phyloP scores from a whole-genome alignment of 768 basidiomycete species.

The Aureoboletus auriporus region DNA sequence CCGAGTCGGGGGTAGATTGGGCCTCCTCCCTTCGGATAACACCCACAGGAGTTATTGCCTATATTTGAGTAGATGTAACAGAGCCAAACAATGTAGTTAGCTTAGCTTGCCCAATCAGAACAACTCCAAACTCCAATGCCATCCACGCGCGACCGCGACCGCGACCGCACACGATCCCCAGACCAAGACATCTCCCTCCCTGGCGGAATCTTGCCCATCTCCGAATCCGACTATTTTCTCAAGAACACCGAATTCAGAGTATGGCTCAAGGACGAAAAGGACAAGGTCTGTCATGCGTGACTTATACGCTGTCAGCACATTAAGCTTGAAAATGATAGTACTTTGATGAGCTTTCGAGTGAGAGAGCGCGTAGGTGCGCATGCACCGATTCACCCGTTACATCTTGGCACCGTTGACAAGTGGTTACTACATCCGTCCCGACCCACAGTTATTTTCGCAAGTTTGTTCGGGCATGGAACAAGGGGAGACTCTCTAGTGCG shows the following conservation, averaged over 20 bases:
- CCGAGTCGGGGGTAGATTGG: too few species aligned
- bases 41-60: too few species aligned
- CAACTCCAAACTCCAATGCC: conserved; percentile 4
- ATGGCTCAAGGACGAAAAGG: conserved; percentile 78
- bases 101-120: neutral
- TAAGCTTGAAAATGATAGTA: conserved; percentile 48
- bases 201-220: conserved; percentile 55
- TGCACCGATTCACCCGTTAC: conserved; percentile 25
- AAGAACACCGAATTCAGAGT: conserved; percentile 82
- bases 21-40: too few species aligned
- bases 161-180: conserved; percentile 41
- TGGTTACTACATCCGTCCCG: conserved; percentile 7
- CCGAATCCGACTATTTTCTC: conserved; percentile 83
- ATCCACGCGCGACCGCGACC: conserved; percentile 20
- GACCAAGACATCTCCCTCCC: conserved; percentile 47
- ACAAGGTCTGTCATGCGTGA: conserved; percentile 40
- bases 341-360: conserved; percentile 81
- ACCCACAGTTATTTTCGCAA: conserved; percentile 81
- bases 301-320: neutral
- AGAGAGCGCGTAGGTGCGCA: conserved; percentile 70
- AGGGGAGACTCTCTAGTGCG: conserved; percentile 64
- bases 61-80: neutral
- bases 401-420: conserved; percentile 16
- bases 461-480: conserved; percentile 90
- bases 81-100: conserved; percentile 2